Conservation (phyloP, 164 flowering plant species). For the Berberis thunbergii region DNA sequence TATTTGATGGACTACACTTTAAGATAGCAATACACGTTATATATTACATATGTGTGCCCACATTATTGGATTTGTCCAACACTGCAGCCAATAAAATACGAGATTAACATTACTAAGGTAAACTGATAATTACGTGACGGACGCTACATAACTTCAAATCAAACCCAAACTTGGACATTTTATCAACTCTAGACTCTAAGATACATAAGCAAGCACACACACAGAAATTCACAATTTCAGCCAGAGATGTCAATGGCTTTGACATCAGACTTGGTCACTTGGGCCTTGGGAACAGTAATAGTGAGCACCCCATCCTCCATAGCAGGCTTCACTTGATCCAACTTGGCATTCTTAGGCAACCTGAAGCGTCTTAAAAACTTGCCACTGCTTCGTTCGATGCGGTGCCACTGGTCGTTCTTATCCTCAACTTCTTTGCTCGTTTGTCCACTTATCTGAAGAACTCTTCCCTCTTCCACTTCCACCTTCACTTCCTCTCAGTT, state of each 20-base stretch:
- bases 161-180: too few relatives aligned
- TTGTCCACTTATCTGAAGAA: conserved; percentile 8
- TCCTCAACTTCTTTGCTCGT: conserved; percentile 5
- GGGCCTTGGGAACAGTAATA: conserved; percentile 16
- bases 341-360: conserved; percentile 28
- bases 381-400: conserved; percentile 26
- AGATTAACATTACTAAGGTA: too few relatives aligned
- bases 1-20: too few relatives aligned
- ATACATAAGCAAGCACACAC: too few relatives aligned
- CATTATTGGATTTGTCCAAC: too few relatives aligned
- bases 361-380: conserved; percentile 23
- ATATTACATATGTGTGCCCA: too few relatives aligned
- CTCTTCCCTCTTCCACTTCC: conserved; percentile 10
- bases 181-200: too few relatives aligned
- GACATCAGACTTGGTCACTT: conserved; percentile 12
- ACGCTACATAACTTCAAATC: too few relatives aligned
- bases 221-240: neutral
- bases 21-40: too few relatives aligned
- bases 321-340: conserved; percentile 19
- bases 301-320: conserved; percentile 15
- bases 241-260: conserved; percentile 3
- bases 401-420: conserved; percentile 8
- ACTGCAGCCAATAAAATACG: too few relatives aligned
- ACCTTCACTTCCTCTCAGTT: neutral
- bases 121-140: too few relatives aligned